Percentiles rank a stretch among this genome's conserved stretches.
Conservation (phyloP, 2,329 filamentous ascomycete species). For the Endothia cerciana region DNA sequence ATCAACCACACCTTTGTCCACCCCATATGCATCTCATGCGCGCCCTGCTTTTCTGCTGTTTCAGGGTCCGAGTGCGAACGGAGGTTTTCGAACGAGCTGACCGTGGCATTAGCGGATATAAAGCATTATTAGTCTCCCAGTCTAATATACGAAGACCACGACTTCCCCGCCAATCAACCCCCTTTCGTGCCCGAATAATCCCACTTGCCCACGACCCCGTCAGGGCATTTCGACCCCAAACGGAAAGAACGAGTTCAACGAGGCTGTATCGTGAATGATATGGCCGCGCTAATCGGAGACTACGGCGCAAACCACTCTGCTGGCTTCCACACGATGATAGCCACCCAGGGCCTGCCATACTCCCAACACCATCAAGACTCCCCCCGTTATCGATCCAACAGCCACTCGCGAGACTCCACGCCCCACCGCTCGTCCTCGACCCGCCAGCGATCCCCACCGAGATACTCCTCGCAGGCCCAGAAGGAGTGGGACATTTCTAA, state of each 20-base stretch:
- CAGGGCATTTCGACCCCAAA: not conserved
- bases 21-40: not conserved
- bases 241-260: constrained; percentile 1
- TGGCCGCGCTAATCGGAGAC: constrained; percentile 71
- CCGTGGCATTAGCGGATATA: not conserved
- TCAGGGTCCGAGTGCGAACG: not conserved
- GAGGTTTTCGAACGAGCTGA: not conserved
- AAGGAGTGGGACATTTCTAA: not conserved
- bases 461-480: constrained; percentile 6
- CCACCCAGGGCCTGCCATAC: constrained; percentile 46
- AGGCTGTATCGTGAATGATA: constrained; percentile 45
- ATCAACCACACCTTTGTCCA: not conserved
- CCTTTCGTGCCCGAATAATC: not conserved
- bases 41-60: not conserved
- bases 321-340: constrained; percentile 73
- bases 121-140: not conserved
- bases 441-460: constrained; percentile 24
- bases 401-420: constrained; percentile 36
- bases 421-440: constrained; percentile 36
- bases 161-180: not conserved
- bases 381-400: constrained; percentile 44
- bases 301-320: constrained; percentile 70
- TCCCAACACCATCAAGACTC: constrained; percentile 53
- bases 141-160: constrained; percentile 1
- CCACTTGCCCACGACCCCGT: not conserved